phyloP scores from a whole-genome alignment of 2,329 filamentous ascomycete species.

The Incumbomyces delicatus region DNA sequence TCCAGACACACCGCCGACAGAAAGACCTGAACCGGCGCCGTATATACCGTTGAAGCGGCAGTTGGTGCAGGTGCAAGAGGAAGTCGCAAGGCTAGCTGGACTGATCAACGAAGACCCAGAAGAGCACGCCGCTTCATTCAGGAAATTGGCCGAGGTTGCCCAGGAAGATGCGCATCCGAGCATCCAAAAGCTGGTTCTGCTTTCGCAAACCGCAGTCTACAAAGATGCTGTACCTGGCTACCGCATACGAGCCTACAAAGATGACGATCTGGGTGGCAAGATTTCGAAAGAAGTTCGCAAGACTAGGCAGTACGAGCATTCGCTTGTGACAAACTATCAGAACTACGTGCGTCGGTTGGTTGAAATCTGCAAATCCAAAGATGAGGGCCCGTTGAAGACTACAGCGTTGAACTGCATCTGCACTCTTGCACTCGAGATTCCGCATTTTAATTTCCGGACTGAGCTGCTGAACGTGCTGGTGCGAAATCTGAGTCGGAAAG shows the following conservation, averaged over 20 bases:
- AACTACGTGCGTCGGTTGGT: slow-evolving; percentile 68
- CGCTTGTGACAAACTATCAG: slow-evolving; percentile 76
- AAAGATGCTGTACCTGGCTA: slow-evolving; percentile 96
- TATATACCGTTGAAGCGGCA: slow-evolving; percentile 66
- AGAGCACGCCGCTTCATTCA: slow-evolving; percentile 73
- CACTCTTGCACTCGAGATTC: slow-evolving; percentile 66
- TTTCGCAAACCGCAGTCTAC: slow-evolving; percentile 80
- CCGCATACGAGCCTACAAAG: slow-evolving; percentile 71
- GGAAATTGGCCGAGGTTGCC: slow-evolving; percentile 61
- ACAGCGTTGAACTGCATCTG: slow-evolving; percentile 82
- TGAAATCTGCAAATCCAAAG: slow-evolving; percentile 51
- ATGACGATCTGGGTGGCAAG: slow-evolving; percentile 66
- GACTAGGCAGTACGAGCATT: slow-evolving; percentile 75
- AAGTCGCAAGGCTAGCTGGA: slow-evolving; percentile 72
- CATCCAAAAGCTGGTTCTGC: slow-evolving; percentile 76
- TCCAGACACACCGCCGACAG: slow-evolving; percentile 23
- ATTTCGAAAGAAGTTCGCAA: slow-evolving; percentile 85
- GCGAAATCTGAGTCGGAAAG: slow-evolving; percentile 65
- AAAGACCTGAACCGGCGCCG: slow-evolving; percentile 44
- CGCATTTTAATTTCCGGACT: slow-evolving; percentile 92
- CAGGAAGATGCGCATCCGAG: slow-evolving; percentile 53
- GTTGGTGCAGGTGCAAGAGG: slow-evolving; percentile 80
- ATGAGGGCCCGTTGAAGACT: slow-evolving; percentile 43
- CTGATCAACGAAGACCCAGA: slow-evolving; percentile 86
- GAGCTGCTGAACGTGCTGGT: slow-evolving; percentile 83